These are phyloP conservation scores for Didymosphaeria variabile DNA, from an alignment of 2,329 filamentous ascomycete genomes.

Conservation along the genomic window DNA sequence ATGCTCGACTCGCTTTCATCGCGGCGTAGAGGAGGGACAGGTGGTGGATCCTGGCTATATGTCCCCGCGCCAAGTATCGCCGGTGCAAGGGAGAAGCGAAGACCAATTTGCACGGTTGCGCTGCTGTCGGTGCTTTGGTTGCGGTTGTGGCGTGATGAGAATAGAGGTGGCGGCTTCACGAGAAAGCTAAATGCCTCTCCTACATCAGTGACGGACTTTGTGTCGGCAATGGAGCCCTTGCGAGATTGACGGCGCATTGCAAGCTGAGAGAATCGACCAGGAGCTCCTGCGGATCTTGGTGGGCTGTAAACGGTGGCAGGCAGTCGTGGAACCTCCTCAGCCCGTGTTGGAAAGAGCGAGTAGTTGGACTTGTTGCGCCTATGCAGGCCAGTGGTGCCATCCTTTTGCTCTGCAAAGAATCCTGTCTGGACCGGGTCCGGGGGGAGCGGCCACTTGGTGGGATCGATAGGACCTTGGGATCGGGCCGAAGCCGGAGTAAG, in stretches of 20 bases:
- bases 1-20: conserved; percentile 37
- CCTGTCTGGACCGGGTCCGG: conserved; percentile 36
- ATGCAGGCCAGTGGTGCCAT: conserved; percentile 26
- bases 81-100: conserved; percentile 67
- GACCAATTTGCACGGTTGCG: conserved; percentile 75
- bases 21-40: conserved; percentile 28
- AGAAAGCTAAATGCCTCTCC: conserved; percentile 48
- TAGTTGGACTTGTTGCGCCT: conserved; percentile 46
- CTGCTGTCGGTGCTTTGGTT: conserved; percentile 71
- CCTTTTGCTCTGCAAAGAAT: conserved; percentile 29
- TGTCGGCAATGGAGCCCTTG: conserved; percentile 36
- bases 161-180: conserved; percentile 51
- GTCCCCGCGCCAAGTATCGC: conserved; percentile 47
- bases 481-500: conserved; percentile 41
- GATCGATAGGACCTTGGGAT: conserved; percentile 40
- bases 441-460: conserved; percentile 48
- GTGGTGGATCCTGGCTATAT: conserved; percentile 29
- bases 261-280: conserved; percentile 37
- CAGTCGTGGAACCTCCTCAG: conserved; percentile 50
- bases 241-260: conserved; percentile 44
- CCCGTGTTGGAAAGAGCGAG: conserved; percentile 51
- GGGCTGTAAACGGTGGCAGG: conserved; percentile 51
- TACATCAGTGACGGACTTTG: conserved; percentile 48
- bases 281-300: conserved; percentile 27
- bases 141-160: conserved; percentile 56